These are phyloP conservation scores for Talaromyces sp. DNA, from an alignment of 2,329 filamentous ascomycete species.

Conservation along the genomic window DNA sequence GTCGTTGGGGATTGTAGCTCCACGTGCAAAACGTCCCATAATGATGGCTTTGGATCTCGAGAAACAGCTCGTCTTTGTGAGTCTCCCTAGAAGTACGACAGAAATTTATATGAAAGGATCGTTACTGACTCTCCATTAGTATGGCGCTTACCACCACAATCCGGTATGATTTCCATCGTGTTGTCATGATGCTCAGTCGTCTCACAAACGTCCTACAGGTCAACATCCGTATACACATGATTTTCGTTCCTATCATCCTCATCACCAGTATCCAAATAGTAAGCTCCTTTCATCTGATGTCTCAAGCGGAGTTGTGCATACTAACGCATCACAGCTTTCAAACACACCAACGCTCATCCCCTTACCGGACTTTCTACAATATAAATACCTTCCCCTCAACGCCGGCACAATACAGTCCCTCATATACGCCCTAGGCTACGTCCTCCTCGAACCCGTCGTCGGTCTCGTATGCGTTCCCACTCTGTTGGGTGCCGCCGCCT, in stretches of 20 bases:
- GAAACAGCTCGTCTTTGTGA: slow-evolving; percentile 64
- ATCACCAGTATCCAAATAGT: slow-evolving; percentile 60
- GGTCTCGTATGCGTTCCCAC: slow-evolving; percentile 73
- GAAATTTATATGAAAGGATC: slow-evolving; percentile 19
- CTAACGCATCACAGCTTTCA: slow-evolving; percentile 46
- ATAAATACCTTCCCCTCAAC: slow-evolving; percentile 59
- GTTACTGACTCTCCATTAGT: slow-evolving; percentile 43
- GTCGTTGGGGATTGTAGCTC: neutral
- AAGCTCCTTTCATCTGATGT: slow-evolving; percentile 19
- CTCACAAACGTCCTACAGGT: slow-evolving; percentile 43
- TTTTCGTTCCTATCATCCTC: slow-evolving; percentile 61
- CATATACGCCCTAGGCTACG: slow-evolving; percentile 73
- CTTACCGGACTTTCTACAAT: slow-evolving; percentile 52
- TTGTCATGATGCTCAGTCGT: neutral
- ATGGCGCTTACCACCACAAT: slow-evolving; percentile 65
- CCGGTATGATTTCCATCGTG: slow-evolving; percentile 44
- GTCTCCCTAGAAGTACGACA: slow-evolving; percentile 28
- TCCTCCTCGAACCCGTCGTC: slow-evolving; percentile 91
- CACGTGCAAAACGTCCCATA: neutral
- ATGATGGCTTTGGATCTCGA: slow-evolving; percentile 57
- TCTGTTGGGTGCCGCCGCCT: slow-evolving; percentile 71
- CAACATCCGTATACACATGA: slow-evolving; percentile 62
- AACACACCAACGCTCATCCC: slow-evolving; percentile 54
- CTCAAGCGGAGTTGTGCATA: neutral
- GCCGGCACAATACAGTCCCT: slow-evolving; percentile 56